Conservation (phyloP, 176 grass and related monocot species). For the Rhynchospora breviuscula region DNA sequence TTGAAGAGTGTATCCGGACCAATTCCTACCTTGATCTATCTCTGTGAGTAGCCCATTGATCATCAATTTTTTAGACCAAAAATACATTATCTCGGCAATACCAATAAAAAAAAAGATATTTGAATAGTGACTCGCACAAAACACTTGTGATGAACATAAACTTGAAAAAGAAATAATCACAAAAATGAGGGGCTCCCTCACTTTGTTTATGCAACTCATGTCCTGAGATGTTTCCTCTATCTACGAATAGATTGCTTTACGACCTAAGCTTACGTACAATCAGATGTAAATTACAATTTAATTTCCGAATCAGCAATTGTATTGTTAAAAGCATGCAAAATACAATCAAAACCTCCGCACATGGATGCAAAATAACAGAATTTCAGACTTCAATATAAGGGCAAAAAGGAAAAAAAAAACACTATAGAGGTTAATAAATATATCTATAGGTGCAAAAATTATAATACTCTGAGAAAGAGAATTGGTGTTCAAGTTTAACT, state of each 20-base stretch:
- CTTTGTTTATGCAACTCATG: not conserved
- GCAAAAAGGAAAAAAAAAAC: not conserved
- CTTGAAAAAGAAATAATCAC: not conserved
- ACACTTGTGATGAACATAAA: not conserved
- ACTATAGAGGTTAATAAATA: not conserved
- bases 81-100: not conserved
- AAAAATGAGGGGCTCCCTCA: not conserved
- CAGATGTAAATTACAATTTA: not conserved
- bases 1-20: not conserved
- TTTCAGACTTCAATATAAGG: not conserved
- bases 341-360: not conserved
- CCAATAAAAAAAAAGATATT: not conserved
- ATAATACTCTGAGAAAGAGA: not conserved
- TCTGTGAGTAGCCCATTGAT: not conserved
- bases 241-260: not conserved
- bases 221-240: not conserved
- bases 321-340: not conserved
- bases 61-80: not conserved
- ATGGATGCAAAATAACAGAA: not conserved
- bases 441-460: not conserved
- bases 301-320: not conserved
- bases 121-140: not conserved
- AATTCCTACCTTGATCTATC: not conserved
- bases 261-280: not conserved
- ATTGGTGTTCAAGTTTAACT: conserved; percentile 19